phyloP scores from a whole-genome alignment of 768 basidiomycete species.

The Agaricus sinodeliciosus region DNA sequence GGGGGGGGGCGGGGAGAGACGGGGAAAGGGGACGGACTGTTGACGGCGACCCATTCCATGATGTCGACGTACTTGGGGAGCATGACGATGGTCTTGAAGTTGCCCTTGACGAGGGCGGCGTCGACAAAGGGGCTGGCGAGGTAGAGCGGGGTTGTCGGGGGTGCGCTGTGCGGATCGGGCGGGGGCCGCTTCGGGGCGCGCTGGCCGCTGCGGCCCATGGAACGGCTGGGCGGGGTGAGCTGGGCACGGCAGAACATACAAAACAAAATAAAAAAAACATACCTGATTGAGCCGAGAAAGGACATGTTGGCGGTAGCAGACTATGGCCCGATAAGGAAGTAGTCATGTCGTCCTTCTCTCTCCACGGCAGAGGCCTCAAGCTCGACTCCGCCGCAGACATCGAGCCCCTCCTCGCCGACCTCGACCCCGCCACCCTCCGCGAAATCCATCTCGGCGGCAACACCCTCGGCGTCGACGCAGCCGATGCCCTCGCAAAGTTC shows the following conservation, averaged over 20 bases:
- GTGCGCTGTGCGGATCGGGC: background rate
- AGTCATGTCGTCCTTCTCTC: slow-evolving; percentile 22
- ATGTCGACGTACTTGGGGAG: slow-evolving; percentile 97
- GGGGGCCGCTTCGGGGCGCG: slow-evolving; percentile 3
- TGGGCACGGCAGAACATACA: background rate
- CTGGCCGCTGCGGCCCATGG: slow-evolving; percentile 5
- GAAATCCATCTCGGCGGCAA: slow-evolving; percentile 94
- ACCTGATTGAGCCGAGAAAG: slow-evolving; percentile 6
- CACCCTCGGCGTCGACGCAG: slow-evolving; percentile 88
- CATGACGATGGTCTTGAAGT: slow-evolving; percentile 96
- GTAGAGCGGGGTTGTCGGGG: slow-evolving; percentile 50
- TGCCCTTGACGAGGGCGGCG: slow-evolving; percentile 92
- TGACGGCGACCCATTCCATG: slow-evolving; percentile 89
- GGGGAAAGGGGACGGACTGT: slow-evolving; percentile 44
- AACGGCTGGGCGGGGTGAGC: slow-evolving; percentile 4
- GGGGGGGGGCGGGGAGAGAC: background rate
- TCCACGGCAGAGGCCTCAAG: slow-evolving; percentile 67
- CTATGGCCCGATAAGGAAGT: background rate
- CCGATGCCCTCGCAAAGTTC: slow-evolving; percentile 75
- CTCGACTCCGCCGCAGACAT: slow-evolving; percentile 73
- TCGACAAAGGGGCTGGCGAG: slow-evolving; percentile 95
- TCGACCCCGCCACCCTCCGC: slow-evolving; percentile 63
- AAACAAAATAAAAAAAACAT: background rate
- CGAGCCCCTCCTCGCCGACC: slow-evolving; percentile 58
- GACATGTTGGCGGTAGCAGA: slow-evolving; percentile 1